Base-by-base conservation (phyloP, 192 early-diverging fungal genomes). In the Spizellomyces punctatus region DNA sequence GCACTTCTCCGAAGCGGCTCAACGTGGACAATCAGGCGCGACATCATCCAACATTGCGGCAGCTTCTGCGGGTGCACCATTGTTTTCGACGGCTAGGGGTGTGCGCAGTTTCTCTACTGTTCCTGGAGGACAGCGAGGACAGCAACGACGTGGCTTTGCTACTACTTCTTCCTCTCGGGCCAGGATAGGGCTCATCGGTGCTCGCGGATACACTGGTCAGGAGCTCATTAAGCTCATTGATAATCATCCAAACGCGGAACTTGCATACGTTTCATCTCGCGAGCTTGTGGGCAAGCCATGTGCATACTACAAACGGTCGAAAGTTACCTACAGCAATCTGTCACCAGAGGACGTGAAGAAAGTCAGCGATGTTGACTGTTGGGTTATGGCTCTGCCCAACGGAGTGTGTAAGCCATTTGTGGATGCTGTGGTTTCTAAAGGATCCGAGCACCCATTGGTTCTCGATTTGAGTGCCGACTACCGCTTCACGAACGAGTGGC, bases 351-450 rank as follows among this genome's bases (percentile, higher is more conserved):
- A 79, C 59, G 27, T 83, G n/a, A 81, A 84, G 63, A 70, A 79
- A 8, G 80, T 91, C 57, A 79, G 81, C 0, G 89, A 92, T 64
- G 95, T 99, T 0, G 95, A 96, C 77, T 92, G 89, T 44, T 99
- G 98, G 98, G 89, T 99, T 5, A 79, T 99, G 70, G 98, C 98
- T 19, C 86, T 99, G 59, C 98, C 98, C 45, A 99, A 99, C 79
- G 92, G 92, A 47, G 87, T 98, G 5, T 95, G 94, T 55, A 87
- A 86, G 22, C 98, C 98, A 58, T 99, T 95, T 88, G 96, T 99
- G 10, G 83, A 89, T 14, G 89, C 90, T 22, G 65, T 97, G 54
- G 83, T 72, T 44, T 43, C 58, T 22, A 16, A 16, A 61, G 36
- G 36, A 6, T 61, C 59, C 14, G 42, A 61, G 59, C 59, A 61